These are phyloP conservation scores for Salix brachista DNA, from an alignment of 345 rosid genomes.

Conservation along the genomic window DNA sequence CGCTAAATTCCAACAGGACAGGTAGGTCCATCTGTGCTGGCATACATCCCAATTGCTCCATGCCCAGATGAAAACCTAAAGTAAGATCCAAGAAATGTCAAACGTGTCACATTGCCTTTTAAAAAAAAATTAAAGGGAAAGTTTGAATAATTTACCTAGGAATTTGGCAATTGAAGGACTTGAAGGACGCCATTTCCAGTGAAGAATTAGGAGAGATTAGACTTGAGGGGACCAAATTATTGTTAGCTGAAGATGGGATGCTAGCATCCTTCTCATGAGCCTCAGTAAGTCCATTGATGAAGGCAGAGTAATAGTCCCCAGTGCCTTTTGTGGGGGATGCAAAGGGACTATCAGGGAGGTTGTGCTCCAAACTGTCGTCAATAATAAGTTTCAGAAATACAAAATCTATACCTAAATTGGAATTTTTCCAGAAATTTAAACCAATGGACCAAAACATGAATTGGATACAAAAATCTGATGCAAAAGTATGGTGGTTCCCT, in stretches of 20 bases:
- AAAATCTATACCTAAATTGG: not conserved
- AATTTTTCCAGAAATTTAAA: not conserved
- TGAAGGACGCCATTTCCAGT: slow-evolving; percentile 54
- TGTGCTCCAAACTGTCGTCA: slow-evolving; percentile 53
- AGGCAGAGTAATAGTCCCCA: slow-evolving; percentile 31
- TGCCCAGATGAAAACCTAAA: slow-evolving; percentile 60
- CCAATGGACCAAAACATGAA: not conserved
- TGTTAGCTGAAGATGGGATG: slow-evolving; percentile 32
- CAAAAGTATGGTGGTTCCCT: not conserved
- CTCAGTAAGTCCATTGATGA: slow-evolving; percentile 22
- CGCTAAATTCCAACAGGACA: slow-evolving; percentile 85
- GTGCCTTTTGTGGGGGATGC: slow-evolving; percentile 48
- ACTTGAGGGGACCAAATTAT: slow-evolving; percentile 30
- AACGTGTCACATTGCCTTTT: not conserved
- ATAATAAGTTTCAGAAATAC: not conserved
- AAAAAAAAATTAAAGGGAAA: too few relatives aligned
- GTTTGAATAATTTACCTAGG: slow-evolving; percentile 45
- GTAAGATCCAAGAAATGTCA: not conserved
- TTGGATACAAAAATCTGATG: not conserved
- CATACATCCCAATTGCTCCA: slow-evolving; percentile 58
- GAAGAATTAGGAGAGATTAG: slow-evolving; percentile 36
- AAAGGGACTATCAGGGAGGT: slow-evolving; percentile 70
- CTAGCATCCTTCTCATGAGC: slow-evolving; percentile 34
- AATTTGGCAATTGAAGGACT: slow-evolving; percentile 70
- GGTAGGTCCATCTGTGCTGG: slow-evolving; percentile 71